Evolutionary conservation across 1,139 yeast species (phyloP).

Genomic region (Lodderomyces metapsilosis): DNA sequence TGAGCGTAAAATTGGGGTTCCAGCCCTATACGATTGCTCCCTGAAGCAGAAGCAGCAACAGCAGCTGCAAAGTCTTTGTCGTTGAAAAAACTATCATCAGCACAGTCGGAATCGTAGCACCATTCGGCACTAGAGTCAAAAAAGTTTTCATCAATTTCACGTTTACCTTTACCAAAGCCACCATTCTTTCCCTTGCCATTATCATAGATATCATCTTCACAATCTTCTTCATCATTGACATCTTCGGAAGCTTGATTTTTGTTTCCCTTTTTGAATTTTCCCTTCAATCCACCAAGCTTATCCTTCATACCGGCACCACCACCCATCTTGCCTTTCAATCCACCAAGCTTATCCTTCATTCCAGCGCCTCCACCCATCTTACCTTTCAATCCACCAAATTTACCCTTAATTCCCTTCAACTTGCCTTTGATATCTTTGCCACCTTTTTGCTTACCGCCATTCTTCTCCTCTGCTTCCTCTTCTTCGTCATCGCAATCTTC

Average conservation of each 20-base stretch:
- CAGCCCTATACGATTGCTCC: constrained; percentile 3
- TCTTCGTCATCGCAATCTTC: constrained; percentile 3
- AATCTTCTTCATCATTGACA: constrained; percentile 3
- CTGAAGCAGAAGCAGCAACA: not conserved
- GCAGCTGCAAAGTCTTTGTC: not conserved
- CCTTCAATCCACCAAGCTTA: constrained; percentile 1
- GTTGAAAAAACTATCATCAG: not conserved
- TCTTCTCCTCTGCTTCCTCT: constrained; percentile 1
- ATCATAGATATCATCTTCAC: not conserved
- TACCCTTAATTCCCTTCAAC: constrained; percentile 5
- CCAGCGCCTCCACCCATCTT: constrained; percentile 5
- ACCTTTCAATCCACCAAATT: constrained; percentile 3
- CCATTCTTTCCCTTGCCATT: not conserved
- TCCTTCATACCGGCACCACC: constrained; percentile 1
- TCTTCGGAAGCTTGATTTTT: constrained; percentile 3
- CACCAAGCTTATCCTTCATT: constrained; percentile 7
- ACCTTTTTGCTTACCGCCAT: not conserved
- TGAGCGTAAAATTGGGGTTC: constrained; percentile 6
- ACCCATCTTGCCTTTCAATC: constrained; percentile 6
- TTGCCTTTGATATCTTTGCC: constrained; percentile 4
- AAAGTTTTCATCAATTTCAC: constrained; percentile 3
- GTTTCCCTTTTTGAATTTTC: constrained; percentile 5
- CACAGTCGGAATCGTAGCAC: constrained; percentile 1
- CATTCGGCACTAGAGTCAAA: constrained; percentile 1
- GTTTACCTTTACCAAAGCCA: constrained; percentile 4